Evolutionary conservation across 2,329 filamentous ascomycete genomes (phyloP).

Genomic region (Sporothrix schenckii): DNA sequence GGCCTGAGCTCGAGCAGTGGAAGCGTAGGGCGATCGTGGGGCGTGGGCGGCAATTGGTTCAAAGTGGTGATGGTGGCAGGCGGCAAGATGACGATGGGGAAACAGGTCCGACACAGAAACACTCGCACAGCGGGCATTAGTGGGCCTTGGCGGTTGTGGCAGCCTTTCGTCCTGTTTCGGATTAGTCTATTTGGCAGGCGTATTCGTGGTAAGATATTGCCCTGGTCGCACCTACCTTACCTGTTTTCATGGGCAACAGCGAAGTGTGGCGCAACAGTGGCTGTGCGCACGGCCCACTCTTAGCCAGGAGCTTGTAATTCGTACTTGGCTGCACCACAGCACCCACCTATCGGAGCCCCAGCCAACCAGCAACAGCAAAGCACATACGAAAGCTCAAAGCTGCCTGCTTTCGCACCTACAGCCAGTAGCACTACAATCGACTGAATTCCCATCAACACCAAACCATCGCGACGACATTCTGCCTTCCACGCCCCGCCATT

Average conservation of each 20-base stretch:
- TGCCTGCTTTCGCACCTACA: constrained; percentile 34
- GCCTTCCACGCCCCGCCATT: background rate
- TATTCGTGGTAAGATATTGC: background rate
- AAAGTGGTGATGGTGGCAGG: constrained; percentile 3
- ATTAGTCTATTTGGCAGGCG: constrained; percentile 15
- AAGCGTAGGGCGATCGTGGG: background rate
- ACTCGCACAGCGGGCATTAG: background rate
- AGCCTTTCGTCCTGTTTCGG: constrained; percentile 19
- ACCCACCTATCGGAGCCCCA: background rate
- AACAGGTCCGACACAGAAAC: constrained; percentile 22
- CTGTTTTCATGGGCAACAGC: background rate
- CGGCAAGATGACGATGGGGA: constrained; percentile 29
- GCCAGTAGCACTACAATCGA: too few relatives aligned
- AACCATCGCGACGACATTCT: constrained; percentile 9
- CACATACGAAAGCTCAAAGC: constrained; percentile 37
- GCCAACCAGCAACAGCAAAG: constrained; percentile 24
- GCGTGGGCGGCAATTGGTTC: background rate
- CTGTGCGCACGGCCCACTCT: constrained; percentile 28
- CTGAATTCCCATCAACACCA: constrained; percentile 4
- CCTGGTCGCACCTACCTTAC: background rate
- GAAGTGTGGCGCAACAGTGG: background rate
- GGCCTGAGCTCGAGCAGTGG: background rate
- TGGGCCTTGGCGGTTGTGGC: background rate
- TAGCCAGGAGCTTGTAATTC: background rate
- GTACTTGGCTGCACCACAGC: background rate